phyloP scores from a whole-genome alignment of 2,329 filamentous ascomycete species.

The Teratosphaeria zuluensis region DNA sequence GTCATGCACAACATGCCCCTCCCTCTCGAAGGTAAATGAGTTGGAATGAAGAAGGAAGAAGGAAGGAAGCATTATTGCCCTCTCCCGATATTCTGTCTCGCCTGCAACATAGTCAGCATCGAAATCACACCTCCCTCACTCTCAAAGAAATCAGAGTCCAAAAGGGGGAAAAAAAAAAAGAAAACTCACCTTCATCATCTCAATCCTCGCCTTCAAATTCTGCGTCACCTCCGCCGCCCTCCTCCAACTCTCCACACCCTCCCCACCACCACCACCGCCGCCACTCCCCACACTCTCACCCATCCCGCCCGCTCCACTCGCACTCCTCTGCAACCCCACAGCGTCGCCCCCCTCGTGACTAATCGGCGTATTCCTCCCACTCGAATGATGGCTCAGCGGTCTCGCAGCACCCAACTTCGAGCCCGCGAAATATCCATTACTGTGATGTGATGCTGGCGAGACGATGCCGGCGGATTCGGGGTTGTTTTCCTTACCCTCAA shows the following conservation, averaged over 20 bases:
- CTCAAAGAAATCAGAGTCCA: not conserved
- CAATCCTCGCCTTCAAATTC: constrained; percentile 92
- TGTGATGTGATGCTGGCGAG: not conserved
- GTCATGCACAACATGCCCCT: too few species aligned
- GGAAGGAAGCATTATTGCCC: constrained; percentile 9
- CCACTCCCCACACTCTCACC: constrained; percentile 24
- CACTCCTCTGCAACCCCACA: constrained; percentile 11
- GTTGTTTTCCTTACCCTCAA: constrained; percentile 42
- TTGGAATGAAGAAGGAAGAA: not conserved
- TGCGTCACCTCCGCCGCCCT: constrained; percentile 94
- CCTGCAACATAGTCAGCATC: constrained; percentile 6
- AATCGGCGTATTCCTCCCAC: not conserved
- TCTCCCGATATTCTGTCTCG: constrained; percentile 18
- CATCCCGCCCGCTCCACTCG: constrained; percentile 21
- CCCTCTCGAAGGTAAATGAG: too few species aligned
- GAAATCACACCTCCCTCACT: constrained; percentile 1
- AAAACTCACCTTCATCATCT: constrained; percentile 78
- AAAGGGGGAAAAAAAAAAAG: not conserved
- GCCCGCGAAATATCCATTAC: not conserved
- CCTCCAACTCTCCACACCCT: constrained; percentile 86
- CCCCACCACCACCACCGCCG: constrained; percentile 20
- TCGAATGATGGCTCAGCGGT: constrained; percentile 1
- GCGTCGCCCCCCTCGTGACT: not conserved
- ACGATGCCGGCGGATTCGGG: constrained; percentile 4
- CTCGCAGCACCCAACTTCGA: not conserved